Percentiles rank a stretch among this genome's conserved stretches.
Conservation (phyloP, 495 filamentous ascomycete genomes). For the Neurospora sp. region DNA sequence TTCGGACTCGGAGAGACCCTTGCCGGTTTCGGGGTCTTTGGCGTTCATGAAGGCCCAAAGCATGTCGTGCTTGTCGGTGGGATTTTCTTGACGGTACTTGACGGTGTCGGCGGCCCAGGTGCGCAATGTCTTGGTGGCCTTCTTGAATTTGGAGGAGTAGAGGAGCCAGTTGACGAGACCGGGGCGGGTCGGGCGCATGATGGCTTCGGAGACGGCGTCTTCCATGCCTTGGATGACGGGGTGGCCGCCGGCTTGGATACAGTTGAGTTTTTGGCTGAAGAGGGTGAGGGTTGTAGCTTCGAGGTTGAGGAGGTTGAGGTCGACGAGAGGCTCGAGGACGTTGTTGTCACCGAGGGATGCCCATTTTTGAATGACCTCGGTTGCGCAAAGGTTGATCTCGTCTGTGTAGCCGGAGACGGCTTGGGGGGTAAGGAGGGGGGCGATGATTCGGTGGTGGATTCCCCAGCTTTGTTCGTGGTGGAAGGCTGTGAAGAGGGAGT, state of each 20-base stretch:
- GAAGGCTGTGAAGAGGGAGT: constrained; percentile 62
- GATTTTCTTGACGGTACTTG: constrained; percentile 44
- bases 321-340: constrained; percentile 46
- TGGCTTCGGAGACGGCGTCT: constrained; percentile 49
- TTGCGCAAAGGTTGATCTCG: constrained; percentile 56
- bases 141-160: constrained; percentile 43
- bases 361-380: constrained; percentile 63
- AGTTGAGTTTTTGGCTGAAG: constrained; percentile 61
- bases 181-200: constrained; percentile 44
- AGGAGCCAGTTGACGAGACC: constrained; percentile 45
- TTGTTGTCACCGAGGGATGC: constrained; percentile 41
- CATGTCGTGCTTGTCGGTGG: constrained; percentile 54
- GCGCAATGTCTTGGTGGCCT: constrained; percentile 43
- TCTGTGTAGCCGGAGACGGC: constrained; percentile 51
- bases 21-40: constrained; percentile 55
- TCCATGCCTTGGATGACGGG: constrained; percentile 58
- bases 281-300: constrained; percentile 54
- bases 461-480: constrained; percentile 56
- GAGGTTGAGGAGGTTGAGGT: constrained; percentile 62
- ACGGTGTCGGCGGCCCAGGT: constrained; percentile 48
- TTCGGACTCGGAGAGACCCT: constrained; percentile 44
- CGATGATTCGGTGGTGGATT: constrained; percentile 59
- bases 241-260: constrained; percentile 49
- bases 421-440: constrained; percentile 55
- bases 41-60: constrained; percentile 57